Base-by-base conservation (phyloP, 495 filamentous ascomycete species). In the Aspergillus carlsbadensis region DNA sequence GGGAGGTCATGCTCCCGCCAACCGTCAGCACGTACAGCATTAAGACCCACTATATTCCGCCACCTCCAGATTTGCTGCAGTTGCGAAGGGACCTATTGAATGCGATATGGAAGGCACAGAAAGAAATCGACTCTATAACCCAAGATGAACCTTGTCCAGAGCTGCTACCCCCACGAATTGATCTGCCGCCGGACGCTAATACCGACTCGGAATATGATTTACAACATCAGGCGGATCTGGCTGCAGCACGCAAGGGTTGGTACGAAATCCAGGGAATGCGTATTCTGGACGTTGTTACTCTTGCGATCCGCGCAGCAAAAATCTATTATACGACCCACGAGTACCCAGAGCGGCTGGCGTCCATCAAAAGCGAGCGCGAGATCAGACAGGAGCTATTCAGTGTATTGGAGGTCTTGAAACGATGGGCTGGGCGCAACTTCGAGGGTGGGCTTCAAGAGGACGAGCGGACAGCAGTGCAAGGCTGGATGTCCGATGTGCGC, bases 11-110 rank as follows among this genome's bases (percentile, higher is more conserved):
- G 87, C 84, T 96, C 13, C 94, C 94, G 5, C 94, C 94, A 3
- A 98, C 94, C 0, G 91, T 91, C 8, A 96, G 92, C 76, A 98
- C 95, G 7, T 98, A 98, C 70, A 94, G 87, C 59, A 86, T 92
- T 61, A 88, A 89, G 61, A 87, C 89, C 31, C 92, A 92, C 58
- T 86, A 87, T 46, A 80, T 96, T 31, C 85, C 89, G n/a, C 92
- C 88, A 4, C 90, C 93, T 17, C 95, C 94, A 34, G 87, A 92
- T 48, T 78, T 92, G 37, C 75, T 85, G 18, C 84, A 91, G 52
- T 74, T 98, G 26, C 85, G 92, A 46, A 76, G 84, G 21, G 89
- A 92, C 61, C 77, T 98, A 17, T 78, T 82, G 47, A 78, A 81
- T 40, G 80, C 89, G 1, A 72, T 98, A 50, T 78, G 80, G 18